Evolutionary conservation across 768 basidiomycete species (phyloP).

Genomic region (Phlegmacium glaucopus): DNA sequence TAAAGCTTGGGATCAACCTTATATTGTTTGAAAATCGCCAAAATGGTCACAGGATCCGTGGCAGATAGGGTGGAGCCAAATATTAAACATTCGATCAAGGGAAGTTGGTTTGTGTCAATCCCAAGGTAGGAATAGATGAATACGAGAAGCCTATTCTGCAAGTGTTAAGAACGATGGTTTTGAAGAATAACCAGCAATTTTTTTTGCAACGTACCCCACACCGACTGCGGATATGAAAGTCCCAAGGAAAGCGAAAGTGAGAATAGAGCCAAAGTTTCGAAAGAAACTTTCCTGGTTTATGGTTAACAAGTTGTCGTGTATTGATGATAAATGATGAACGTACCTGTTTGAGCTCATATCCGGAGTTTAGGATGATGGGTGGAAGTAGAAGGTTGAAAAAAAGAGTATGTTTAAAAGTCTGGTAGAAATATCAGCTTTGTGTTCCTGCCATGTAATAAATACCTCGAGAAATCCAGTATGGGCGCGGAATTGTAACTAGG

Average conservation of each 20-base stretch:
- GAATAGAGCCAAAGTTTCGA: slow-evolving; percentile 94
- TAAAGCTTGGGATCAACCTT: slow-evolving; percentile 99
- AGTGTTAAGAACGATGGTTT: slow-evolving; percentile 36
- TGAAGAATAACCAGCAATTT: too few species aligned
- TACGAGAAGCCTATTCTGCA: slow-evolving; percentile 76
- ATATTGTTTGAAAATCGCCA: slow-evolving; percentile 97
- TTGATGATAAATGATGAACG: slow-evolving; percentile 15
- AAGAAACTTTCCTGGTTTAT: slow-evolving; percentile 89
- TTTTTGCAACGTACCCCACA: slow-evolving; percentile 71
- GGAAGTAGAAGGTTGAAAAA: slow-evolving; percentile 99
- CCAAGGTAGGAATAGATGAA: slow-evolving; percentile 94
- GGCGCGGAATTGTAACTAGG: too few species aligned
- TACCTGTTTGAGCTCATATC: slow-evolving; percentile 96
- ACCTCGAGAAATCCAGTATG: background rate
- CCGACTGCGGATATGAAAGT: slow-evolving; percentile 97
- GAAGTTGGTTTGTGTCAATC: slow-evolving; percentile 82
- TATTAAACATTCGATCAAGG: slow-evolving; percentile 88
- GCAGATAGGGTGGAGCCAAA: slow-evolving; percentile 97
- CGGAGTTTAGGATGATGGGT: slow-evolving; percentile 97
- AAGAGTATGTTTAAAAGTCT: slow-evolving; percentile 96
- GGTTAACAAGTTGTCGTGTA: slow-evolving; percentile 3
- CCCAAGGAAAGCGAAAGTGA: slow-evolving; percentile 90
- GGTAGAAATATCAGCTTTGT: slow-evolving; percentile 6
- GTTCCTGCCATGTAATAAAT: slow-evolving; percentile 1
- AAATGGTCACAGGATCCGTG: slow-evolving; percentile 96